These are phyloP conservation scores for Talaromyces sp. DNA, from an alignment of 2,329 filamentous ascomycete genomes.

Conservation along the genomic window DNA sequence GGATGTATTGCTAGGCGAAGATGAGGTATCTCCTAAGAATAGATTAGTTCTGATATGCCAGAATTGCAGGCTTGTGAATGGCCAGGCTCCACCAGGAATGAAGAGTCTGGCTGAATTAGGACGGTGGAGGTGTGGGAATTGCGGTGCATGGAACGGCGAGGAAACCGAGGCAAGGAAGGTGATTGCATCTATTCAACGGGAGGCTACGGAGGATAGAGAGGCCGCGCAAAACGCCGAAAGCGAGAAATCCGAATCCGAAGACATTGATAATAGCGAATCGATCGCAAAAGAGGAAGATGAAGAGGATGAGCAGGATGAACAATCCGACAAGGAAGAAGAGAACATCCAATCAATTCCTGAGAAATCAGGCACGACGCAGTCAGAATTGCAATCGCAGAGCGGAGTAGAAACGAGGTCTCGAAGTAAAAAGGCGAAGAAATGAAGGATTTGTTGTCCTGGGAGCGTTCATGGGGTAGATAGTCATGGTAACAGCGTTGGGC, in stretches of 20 bases:
- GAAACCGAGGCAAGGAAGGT: constrained; percentile 71
- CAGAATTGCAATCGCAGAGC: not conserved
- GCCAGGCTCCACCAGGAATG: constrained; percentile 85
- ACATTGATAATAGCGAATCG: not conserved
- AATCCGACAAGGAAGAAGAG: not conserved
- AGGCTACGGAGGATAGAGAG: not conserved
- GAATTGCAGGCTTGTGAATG: constrained; percentile 82
- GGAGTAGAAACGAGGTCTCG: constrained; percentile 4
- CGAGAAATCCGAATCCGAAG: not conserved
- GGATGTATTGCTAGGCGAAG: constrained; percentile 87
- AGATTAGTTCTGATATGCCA: constrained; percentile 80
- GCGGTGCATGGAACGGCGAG: constrained; percentile 73
- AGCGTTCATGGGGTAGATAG: not conserved
- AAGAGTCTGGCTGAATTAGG: constrained; percentile 73
- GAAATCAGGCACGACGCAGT: not conserved
- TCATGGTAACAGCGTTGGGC: not conserved
- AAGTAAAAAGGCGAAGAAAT: constrained; percentile 1
- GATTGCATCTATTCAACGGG: constrained; percentile 54
- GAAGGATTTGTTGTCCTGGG: not conserved
- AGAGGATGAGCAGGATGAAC: not conserved
- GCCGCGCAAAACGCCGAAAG: not conserved
- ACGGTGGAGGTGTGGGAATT: constrained; percentile 83
- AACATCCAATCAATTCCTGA: not conserved
- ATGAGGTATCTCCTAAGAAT: constrained; percentile 89
- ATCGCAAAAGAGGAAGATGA: not conserved